Evolutionary conservation across 768 basidiomycete species (phyloP).

Genomic region (Stropharia rugosoannulata): DNA sequence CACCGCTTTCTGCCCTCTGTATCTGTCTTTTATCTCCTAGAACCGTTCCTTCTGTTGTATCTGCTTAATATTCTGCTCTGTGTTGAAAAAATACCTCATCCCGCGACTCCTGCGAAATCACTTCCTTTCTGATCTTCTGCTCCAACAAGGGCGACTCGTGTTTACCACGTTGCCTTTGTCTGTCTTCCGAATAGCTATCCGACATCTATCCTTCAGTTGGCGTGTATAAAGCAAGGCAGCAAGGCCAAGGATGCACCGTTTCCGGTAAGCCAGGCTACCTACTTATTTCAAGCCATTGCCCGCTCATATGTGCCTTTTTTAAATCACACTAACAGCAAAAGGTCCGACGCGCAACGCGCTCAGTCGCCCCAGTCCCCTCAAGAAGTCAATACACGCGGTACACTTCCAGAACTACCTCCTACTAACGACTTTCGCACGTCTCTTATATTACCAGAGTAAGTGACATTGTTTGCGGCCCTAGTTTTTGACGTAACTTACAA

Average conservation of each 20-base stretch:
- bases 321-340: slow-evolving; percentile 54
- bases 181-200: slow-evolving; percentile 35
- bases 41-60: background rate
- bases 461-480: slow-evolving; percentile 14
- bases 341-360: slow-evolving; percentile 65
- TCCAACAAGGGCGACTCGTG: slow-evolving; percentile 53
- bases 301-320: slow-evolving; percentile 21
- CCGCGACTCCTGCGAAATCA: slow-evolving; percentile 24
- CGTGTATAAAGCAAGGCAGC: slow-evolving; percentile 68
- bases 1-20: background rate
- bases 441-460: slow-evolving; percentile 80
- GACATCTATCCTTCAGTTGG: slow-evolving; percentile 35
- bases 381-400: slow-evolving; percentile 32
- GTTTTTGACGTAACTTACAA: slow-evolving; percentile 6
- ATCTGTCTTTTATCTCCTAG: background rate
- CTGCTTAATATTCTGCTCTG: background rate
- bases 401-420: slow-evolving; percentile 60
- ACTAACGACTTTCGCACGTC: slow-evolving; percentile 83
- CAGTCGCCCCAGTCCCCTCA: slow-evolving; percentile 28
- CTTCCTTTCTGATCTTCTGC: slow-evolving; percentile 31
- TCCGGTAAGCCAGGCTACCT: slow-evolving; percentile 60
- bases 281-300: slow-evolving; percentile 12
- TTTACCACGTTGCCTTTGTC: slow-evolving; percentile 66
- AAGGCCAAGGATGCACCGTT: slow-evolving; percentile 63
- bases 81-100: slow-evolving; percentile 13